Conservation (phyloP, 345 rosid genomes). For the Toxicodendron radicans region DNA sequence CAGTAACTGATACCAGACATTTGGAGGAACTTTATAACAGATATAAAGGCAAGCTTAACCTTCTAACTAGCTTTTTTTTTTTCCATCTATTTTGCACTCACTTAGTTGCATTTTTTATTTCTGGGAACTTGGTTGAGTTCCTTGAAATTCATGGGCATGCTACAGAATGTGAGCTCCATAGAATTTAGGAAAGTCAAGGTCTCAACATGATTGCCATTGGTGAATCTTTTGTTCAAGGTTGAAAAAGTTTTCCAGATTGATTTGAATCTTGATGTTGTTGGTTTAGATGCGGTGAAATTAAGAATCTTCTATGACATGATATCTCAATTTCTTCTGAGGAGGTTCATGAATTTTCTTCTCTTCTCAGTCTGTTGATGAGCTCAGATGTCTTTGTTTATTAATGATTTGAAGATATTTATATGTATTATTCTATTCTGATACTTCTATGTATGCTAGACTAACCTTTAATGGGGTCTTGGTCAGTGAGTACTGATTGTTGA, state of each 20-base stretch:
- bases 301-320: background rate
- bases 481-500: background rate
- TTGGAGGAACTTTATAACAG: constrained; percentile 92
- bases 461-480: background rate
- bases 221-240: background rate
- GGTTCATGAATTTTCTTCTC: background rate
- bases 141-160: background rate
- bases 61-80: background rate
- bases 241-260: too few relatives aligned
- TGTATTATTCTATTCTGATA: too few relatives aligned
- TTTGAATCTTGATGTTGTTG: background rate
- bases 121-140: background rate
- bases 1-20: constrained; percentile 66
- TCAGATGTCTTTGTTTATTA: background rate
- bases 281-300: background rate
- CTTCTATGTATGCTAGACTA: background rate
- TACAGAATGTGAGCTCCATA: background rate
- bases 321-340: background rate
- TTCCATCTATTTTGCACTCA: background rate
- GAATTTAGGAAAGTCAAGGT: background rate
- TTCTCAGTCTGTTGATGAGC: background rate
- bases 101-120: background rate
- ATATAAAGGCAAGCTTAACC: constrained; percentile 72
- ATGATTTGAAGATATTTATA: too few relatives aligned
- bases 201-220: background rate